Base-by-base conservation (phyloP, 2,329 filamentous ascomycete genomes). In the Pseudocercospora eumusae region DNA sequence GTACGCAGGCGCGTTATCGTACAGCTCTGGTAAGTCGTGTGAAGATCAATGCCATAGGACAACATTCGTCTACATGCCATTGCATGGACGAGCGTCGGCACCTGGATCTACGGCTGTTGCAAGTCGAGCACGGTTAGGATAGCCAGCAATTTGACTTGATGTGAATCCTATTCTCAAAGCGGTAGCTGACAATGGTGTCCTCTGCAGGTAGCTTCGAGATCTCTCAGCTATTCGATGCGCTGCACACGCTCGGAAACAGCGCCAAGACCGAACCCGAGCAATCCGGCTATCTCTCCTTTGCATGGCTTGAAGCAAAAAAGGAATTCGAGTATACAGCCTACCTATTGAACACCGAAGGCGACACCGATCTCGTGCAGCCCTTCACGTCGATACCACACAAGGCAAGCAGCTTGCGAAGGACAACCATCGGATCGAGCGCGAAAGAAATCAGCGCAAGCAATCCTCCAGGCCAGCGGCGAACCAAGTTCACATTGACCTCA, bases 401-500 rank as follows among this genome's bases (percentile, higher is more conserved):
- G 3, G 56, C 47, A 13, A 65, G 57, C 60, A 62, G 49, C 21
- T 42, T 70, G 13, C 62, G 63, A n/a, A 59, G 44, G 1, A 65
- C 53, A 11, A 66, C 66, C 0, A 65, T 69, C 11, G 50, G 53
- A 1, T 44, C 63, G 4, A 68, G 60, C 36, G 60, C 65, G 1
- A 25, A 64, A 10, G 66, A 70, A 36, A 61, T 68, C 25, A 57
- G 47, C 25, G 53, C 60, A 31, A 59, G 36, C 33, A 64, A 61
- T 42, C 61, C 60, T 4, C 56, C 44, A 18, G 64, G 66, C 21
- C 59, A 60, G 13, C 60, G 68, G 15, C 65, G 67, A 7, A 57
- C 61, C 11, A 66, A 65, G 27, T 70, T 69, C 54, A 68, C 67
- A 3, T 61, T 69, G 23, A 70, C 68, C 8, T 55, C 56, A 8